phyloP scores from a whole-genome alignment of 2,329 filamentous ascomycete species.

The Cercospora beticola region DNA sequence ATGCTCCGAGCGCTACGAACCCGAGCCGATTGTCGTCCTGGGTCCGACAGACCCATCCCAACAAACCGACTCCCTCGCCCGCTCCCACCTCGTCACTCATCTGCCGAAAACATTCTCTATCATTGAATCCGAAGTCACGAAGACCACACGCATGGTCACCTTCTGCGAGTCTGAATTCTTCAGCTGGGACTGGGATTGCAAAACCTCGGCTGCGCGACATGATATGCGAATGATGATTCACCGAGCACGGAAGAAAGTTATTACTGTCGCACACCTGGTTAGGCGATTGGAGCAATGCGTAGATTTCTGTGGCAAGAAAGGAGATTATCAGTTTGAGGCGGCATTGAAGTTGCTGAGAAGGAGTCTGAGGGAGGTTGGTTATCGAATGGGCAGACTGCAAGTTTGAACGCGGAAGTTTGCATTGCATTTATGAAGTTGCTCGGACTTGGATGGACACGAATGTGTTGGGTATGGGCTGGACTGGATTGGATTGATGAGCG shows the following conservation, averaged over 20 bases:
- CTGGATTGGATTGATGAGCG: neutral
- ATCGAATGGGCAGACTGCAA: slow-evolving; percentile 13
- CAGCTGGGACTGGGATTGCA: slow-evolving; percentile 26
- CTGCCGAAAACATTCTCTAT: slow-evolving; percentile 16
- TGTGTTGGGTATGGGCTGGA: neutral
- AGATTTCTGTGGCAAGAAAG: slow-evolving; percentile 16
- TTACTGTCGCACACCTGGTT: slow-evolving; percentile 12
- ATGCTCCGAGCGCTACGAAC: slow-evolving; percentile 20
- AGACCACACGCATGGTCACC: slow-evolving; percentile 16
- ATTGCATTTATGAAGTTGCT: neutral
- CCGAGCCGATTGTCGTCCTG: slow-evolving; percentile 26
- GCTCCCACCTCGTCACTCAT: slow-evolving; percentile 12
- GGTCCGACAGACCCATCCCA: slow-evolving; percentile 16
- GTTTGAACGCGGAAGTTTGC: neutral
- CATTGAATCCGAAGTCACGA: slow-evolving; percentile 19
- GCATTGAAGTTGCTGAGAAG: slow-evolving; percentile 12
- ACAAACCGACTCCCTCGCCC: slow-evolving; percentile 8
- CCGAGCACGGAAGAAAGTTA: slow-evolving; percentile 16
- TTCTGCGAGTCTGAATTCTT: slow-evolving; percentile 27
- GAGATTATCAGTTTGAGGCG: slow-evolving; percentile 5
- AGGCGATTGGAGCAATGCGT: slow-evolving; percentile 21
- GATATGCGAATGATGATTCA: slow-evolving; percentile 24
- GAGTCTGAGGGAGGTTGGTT: slow-evolving; percentile 16
- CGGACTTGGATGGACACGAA: neutral
- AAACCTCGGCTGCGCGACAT: slow-evolving; percentile 19